These are phyloP conservation scores for Aspergillus phoenicis DNA, from an alignment of 2,329 filamentous ascomycete genomes.

Conservation along the genomic window DNA sequence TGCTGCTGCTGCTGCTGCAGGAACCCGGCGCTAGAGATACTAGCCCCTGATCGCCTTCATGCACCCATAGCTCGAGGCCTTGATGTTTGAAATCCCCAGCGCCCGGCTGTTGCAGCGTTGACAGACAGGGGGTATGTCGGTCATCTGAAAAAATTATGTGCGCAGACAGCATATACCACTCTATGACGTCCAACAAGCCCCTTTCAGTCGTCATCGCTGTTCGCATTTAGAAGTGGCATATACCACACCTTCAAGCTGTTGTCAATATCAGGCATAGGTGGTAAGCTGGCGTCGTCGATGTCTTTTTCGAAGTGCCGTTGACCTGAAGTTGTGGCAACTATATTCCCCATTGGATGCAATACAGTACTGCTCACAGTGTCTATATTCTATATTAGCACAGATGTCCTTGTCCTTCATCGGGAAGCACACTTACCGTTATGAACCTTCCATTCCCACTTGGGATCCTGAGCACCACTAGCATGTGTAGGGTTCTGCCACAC, in stretches of 20 bases:
- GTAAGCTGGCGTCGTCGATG: conserved; percentile 17
- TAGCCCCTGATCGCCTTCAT: not conserved
- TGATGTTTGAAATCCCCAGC: too few species aligned
- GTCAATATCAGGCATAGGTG: conserved; percentile 23
- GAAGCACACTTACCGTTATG: conserved; percentile 46
- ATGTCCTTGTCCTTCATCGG: not conserved
- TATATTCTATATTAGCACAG: conserved; percentile 20
- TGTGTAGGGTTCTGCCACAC: conserved; percentile 53
- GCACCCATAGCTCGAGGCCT: not conserved
- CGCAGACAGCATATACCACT: not conserved
- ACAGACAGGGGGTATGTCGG: not conserved
- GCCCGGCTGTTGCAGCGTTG: too few species aligned
- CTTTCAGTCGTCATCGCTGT: not conserved
- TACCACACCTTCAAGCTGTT: conserved; percentile 48
- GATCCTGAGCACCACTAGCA: conserved; percentile 43
- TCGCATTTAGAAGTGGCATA: conserved; percentile 28
- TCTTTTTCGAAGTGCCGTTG: conserved; percentile 36
- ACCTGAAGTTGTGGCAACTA: conserved; percentile 56
- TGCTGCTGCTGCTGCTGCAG: not conserved
- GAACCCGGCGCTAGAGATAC: not conserved
- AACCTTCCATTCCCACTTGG: conserved; percentile 47
- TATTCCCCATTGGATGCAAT: conserved; percentile 50
- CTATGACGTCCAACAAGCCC: not conserved
- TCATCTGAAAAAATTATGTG: too few species aligned
- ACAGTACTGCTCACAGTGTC: conserved; percentile 50